Conservation (phyloP, 768 basidiomycete genomes). For the Amanita rubescens region DNA sequence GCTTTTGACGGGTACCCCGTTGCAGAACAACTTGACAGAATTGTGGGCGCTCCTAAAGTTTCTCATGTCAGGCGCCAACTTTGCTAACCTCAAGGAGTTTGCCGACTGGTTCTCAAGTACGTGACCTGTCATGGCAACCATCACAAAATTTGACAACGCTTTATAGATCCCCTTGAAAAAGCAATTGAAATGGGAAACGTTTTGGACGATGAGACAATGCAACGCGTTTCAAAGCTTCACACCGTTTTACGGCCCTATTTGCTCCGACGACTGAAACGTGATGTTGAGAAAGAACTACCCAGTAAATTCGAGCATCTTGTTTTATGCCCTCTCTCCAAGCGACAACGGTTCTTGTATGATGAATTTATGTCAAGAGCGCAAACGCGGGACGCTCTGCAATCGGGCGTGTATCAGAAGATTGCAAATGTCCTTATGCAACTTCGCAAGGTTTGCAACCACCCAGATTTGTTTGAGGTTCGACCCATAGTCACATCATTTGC, state of each 20-base stretch:
- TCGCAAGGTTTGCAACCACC: slow-evolving; percentile 94
- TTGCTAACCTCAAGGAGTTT: slow-evolving; percentile 90
- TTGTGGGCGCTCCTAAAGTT: slow-evolving; percentile 95
- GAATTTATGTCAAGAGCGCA: slow-evolving; percentile 90
- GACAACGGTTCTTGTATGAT: slow-evolving; percentile 93
- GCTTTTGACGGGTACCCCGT: slow-evolving; percentile 89
- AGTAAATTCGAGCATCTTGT: slow-evolving; percentile 91
- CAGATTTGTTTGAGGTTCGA: slow-evolving; percentile 85
- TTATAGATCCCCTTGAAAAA: slow-evolving; percentile 81
- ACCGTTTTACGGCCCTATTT: slow-evolving; percentile 94
- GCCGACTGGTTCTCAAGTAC: slow-evolving; percentile 94
- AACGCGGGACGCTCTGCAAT: slow-evolving; percentile 73
- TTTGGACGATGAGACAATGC: slow-evolving; percentile 76
- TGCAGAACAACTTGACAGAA: slow-evolving; percentile 95
- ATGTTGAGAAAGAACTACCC: slow-evolving; percentile 93
- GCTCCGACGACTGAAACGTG: slow-evolving; percentile 92
- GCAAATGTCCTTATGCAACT: slow-evolving; percentile 98
- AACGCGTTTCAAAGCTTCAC: slow-evolving; percentile 83
- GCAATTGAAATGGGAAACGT: slow-evolving; percentile 81
- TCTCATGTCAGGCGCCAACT: slow-evolving; percentile 81
- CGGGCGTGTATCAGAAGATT: slow-evolving; percentile 83
- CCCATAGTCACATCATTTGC: slow-evolving; percentile 75
- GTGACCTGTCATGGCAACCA: slow-evolving; percentile 20
- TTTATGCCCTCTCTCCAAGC: slow-evolving; percentile 81
- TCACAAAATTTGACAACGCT: not conserved